phyloP scores from a whole-genome alignment of 1,284 basidiomycete genomes.

The Malassezia caprae region DNA sequence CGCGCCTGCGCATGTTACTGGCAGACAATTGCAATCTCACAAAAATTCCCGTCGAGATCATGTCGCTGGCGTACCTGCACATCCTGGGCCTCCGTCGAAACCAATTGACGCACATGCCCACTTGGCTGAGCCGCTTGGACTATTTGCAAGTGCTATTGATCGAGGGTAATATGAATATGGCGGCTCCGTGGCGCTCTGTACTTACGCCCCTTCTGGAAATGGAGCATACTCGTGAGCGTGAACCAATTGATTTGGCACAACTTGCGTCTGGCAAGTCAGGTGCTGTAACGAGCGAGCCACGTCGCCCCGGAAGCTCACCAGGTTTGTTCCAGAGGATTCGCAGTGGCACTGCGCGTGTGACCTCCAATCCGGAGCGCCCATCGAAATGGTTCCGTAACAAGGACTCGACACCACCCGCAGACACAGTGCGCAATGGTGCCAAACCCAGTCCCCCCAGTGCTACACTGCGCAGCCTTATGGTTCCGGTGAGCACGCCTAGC shows the following conservation, averaged over 20 bases:
- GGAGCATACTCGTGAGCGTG: background rate
- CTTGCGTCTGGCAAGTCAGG: background rate
- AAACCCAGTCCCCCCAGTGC: background rate
- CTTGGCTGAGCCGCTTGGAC: conserved; percentile 78
- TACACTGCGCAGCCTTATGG: background rate
- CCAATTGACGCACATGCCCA: conserved; percentile 74
- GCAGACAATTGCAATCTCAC: conserved; percentile 74
- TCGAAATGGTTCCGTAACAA: background rate
- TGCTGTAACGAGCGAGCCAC: background rate
- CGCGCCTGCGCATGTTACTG: conserved; percentile 71
- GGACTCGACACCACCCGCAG: background rate
- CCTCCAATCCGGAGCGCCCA: background rate
- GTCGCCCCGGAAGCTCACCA: background rate
- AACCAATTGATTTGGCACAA: background rate
- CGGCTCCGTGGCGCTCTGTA: conserved; percentile 77
- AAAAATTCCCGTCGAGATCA: conserved; percentile 55
- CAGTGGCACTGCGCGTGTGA: background rate
- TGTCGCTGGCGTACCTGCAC: conserved; percentile 59
- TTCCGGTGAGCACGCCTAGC: background rate
- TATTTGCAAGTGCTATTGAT: conserved; percentile 75
- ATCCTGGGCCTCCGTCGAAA: conserved; percentile 80
- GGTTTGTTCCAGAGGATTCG: background rate
- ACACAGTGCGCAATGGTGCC: background rate
- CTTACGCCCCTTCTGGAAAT: conserved; percentile 50
- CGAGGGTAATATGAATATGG: conserved; percentile 80